A percentile compares a stretch with the other conserved stretches of the same genome.
phyloP scores from a whole-genome alignment of 1,284 basidiomycete genomes.

The Inonotus hispidus region DNA sequence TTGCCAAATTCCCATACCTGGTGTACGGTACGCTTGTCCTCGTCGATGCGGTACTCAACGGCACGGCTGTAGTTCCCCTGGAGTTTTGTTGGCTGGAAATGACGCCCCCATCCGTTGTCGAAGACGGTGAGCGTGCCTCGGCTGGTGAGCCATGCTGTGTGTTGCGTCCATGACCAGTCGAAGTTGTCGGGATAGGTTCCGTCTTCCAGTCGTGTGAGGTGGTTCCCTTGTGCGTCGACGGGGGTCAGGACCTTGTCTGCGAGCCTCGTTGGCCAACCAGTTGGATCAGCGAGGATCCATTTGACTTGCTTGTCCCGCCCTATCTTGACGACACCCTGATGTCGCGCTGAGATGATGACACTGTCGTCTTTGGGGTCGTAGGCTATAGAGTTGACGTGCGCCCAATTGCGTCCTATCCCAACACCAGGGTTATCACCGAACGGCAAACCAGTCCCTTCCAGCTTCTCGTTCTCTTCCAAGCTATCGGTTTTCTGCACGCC shows the following conservation, averaged over 20 bases:
- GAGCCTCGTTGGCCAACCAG: not conserved
- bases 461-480: not conserved
- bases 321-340: slow-evolving; percentile 3
- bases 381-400: slow-evolving; percentile 4
- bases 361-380: slow-evolving; percentile 4
- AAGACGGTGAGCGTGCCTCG: slow-evolving; percentile 3
- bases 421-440: slow-evolving; percentile 4
- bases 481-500: not conserved
- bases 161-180: slow-evolving; percentile 9
- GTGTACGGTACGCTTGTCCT: not conserved
- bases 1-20: slow-evolving; percentile 8
- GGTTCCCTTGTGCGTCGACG: not conserved
- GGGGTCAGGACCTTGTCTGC: slow-evolving; percentile 3
- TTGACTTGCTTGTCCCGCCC: slow-evolving; percentile 3
- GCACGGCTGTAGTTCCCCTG: slow-evolving; percentile 5
- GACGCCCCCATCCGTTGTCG: slow-evolving; percentile 6
- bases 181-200: not conserved
- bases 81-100: not conserved
- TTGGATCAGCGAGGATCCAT: slow-evolving; percentile 8
- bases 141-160: slow-evolving; percentile 4
- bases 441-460: not conserved
- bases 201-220: not conserved
- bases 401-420: slow-evolving; percentile 6
- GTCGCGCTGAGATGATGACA: not conserved
- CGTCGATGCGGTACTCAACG: slow-evolving; percentile 5